Conservation (phyloP, 1,284 basidiomycete genomes). For the Pyrrhoderma lamaoense region DNA sequence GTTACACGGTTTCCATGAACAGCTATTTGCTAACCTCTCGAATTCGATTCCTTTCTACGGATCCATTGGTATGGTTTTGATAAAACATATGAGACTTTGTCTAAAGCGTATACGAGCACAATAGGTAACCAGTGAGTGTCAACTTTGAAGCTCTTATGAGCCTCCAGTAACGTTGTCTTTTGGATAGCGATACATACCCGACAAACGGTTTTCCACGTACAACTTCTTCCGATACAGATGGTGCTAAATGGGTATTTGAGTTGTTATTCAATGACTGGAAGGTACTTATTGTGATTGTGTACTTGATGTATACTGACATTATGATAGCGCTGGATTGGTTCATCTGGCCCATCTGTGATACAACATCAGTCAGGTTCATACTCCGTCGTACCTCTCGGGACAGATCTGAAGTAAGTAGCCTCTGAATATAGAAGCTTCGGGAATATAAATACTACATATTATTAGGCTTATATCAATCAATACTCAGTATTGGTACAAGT, state of each 20-base stretch:
- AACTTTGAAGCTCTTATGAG: not conserved
- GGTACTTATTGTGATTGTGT: no score
- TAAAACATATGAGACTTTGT: not conserved
- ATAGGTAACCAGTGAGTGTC: slow-evolving; percentile 43
- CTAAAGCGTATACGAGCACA: not conserved
- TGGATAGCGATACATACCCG: slow-evolving; percentile 40
- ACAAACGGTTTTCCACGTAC: slow-evolving; percentile 43
- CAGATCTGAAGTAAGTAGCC: slow-evolving; percentile 33
- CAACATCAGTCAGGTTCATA: slow-evolving; percentile 44
- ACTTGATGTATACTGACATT: not conserved
- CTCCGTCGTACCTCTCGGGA: slow-evolving; percentile 35
- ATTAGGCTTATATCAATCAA: slow-evolving; percentile 48
- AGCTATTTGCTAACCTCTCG: slow-evolving; percentile 6
- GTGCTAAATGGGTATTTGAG: slow-evolving; percentile 43
- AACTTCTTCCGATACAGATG: slow-evolving; percentile 28
- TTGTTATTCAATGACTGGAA: slow-evolving; percentile 39
- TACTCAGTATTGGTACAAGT: slow-evolving; percentile 51
- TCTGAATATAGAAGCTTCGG: not conserved
- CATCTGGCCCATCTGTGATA: slow-evolving; percentile 32
- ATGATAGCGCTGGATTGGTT: slow-evolving; percentile 36
- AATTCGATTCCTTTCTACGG: slow-evolving; percentile 3
- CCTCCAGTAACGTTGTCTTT: not conserved
- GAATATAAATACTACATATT: not conserved
- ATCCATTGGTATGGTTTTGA: not conserved
- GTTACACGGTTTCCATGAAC: slow-evolving; percentile 13